phyloP scores from a whole-genome alignment of 164 flowering plant species.

The Malania oleifera region DNA sequence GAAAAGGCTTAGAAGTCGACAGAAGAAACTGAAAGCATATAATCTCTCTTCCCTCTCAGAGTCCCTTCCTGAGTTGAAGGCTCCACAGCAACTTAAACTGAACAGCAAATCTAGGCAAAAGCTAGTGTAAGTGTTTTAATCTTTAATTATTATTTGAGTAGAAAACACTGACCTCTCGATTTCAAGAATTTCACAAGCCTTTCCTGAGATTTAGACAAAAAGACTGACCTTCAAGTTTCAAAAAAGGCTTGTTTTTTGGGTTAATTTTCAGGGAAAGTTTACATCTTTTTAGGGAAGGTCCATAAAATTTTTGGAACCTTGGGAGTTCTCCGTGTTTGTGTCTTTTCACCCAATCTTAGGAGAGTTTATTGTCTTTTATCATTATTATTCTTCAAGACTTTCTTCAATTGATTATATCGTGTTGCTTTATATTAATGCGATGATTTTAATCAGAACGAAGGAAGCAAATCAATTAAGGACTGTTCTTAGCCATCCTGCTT shows the following conservation, averaged over 20 bases:
- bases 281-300: too few species aligned
- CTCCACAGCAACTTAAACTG: constrained; percentile 29
- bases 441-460: constrained; percentile 40
- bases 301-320: too few species aligned
- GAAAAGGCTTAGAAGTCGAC: constrained; percentile 47
- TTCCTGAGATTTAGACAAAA: too few species aligned
- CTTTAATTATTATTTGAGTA: neutral
- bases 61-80: constrained; percentile 56
- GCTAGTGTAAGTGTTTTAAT: constrained; percentile 44
- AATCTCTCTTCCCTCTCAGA: constrained; percentile 58
- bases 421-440: neutral
- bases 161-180: too few species aligned
- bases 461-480: constrained; percentile 45
- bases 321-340: too few species aligned
- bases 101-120: constrained; percentile 52
- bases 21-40: constrained; percentile 63
- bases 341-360: too few species aligned
- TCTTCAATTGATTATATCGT: neutral
- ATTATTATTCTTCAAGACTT: neutral
- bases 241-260: too few species aligned
- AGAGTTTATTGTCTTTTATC: too few species aligned
- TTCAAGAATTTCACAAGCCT: too few species aligned
- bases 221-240: too few species aligned
- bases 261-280: too few species aligned
- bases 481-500: constrained; percentile 51